Base-by-base conservation (phyloP, 164 flowering plant species). In the Vitis rotundifolia region DNA sequence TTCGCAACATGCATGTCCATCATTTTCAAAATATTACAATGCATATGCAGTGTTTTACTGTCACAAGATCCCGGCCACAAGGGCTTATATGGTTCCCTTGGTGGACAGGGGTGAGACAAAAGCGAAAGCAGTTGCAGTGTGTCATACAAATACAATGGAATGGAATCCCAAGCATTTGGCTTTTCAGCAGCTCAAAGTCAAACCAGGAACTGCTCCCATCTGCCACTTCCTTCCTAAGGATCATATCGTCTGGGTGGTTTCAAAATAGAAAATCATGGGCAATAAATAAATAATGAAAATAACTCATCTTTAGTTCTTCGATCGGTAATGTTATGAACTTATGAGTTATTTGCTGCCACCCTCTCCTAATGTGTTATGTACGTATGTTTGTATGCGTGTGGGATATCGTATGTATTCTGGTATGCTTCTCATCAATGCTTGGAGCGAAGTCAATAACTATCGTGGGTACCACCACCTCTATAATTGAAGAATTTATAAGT, bases 131-230 rank as follows among this genome's bases (percentile, higher is more conserved):
- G 77, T 76, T 6, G 85, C 82, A 10, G 75, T 80, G 10, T 84
- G 85, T 73, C 88, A 84, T 49, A 80, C 75, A 2, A 72, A 84
- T 57, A 80, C 88, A 49, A 77, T 84, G 15, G 73, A 67, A 22
- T 84, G 85, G 85, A 84, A 82, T 76, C 88, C 88, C 1, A 82
- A 80, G 72, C 83, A 84, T 64, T 51, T 84, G 75, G 84, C 88
- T 49, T 84, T 84, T 65, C 79, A 82, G 61, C 78, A 80, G 60
- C 85, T 84, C 54, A 76, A 78, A 14, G 84, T 84, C 11, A 67
- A 78, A 70, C 85, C 84, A 15, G 84, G 84, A 56, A 22, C 26
- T 22, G 73, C 78, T 53, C 85, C 84, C 0, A 55, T 85, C 60
- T 85, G 86, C 79, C 88, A 85, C 61, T 85, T 85, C 83, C 82